Base-by-base conservation (phyloP, 1,284 basidiomycete genomes). In the Ceratobasidium sp. region DNA sequence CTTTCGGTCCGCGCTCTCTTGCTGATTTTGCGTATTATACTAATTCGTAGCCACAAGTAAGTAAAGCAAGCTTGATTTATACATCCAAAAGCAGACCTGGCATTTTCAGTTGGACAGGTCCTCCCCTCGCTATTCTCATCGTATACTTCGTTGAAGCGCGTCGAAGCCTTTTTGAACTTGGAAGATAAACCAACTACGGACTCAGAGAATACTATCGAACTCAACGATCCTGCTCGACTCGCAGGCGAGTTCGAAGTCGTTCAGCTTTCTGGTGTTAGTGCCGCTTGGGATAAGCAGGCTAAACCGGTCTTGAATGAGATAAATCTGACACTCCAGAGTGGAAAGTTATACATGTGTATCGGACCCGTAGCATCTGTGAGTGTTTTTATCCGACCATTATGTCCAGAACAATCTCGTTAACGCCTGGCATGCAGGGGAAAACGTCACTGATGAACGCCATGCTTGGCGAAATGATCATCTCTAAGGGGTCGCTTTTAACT, bases 311-410 rank as follows among this genome's bases (percentile, higher is more conserved):
- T 54, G 53, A 54, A 4, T 24, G 29, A 29, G 4, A 24, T 54
- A 14, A 24, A 54, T 24, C 14, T 54, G 29, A 24, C 22, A 2
- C 53, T 54, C 29, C 19, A 54, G 29, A 14, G 11, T 6, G 53
- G 53, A 27, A 22, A 29, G 6, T 11, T 54, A 24, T 54, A 54
- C 22, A 54, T 54, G 53, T 54, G 53, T 24, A 54, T 54, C 22
- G 53, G 53, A 4, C 53, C 53, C 24, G 53, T 54, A 22, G 24
- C 53, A 15, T 54, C 53, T 54, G 53, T 54, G 29, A 22, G 53
- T 54, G 29, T 14, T 54, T 54, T 24, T 5, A 29, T 11, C 36
- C 4, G 36, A 41, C 36, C 6, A 41, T 41, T 41, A 53, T 8
- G 19, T n/a, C 17, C 50, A 2, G 53, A 24, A 2, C 27, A 54